Conservation (phyloP, 2,329 filamentous ascomycete genomes). For the Cryphonectria naterciae region DNA sequence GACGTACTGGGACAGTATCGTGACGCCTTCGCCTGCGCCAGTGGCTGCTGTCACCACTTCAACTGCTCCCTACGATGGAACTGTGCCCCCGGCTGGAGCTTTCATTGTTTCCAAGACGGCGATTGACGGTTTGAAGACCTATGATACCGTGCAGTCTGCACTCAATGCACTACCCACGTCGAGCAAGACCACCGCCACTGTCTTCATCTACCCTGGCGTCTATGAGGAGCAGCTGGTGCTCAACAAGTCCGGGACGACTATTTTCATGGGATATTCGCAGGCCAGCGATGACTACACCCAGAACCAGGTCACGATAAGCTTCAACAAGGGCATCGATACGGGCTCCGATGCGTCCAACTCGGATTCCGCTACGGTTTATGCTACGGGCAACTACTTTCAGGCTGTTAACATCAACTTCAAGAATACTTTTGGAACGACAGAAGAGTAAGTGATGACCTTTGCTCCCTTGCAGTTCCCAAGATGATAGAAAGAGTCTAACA, state of each 20-base stretch:
- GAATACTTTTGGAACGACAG: constrained; percentile 42
- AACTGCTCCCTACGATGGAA: constrained; percentile 32
- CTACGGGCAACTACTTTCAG: constrained; percentile 44
- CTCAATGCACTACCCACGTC: constrained; percentile 40
- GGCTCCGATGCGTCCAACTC: constrained; percentile 41
- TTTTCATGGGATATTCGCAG: constrained; percentile 44
- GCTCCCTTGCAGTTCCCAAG: not conserved
- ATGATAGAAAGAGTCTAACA: not conserved
- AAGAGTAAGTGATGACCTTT: constrained; percentile 27
- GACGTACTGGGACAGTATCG: constrained; percentile 34
- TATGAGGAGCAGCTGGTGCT: constrained; percentile 45
- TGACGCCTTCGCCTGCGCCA: constrained; percentile 29
- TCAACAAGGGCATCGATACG: constrained; percentile 41
- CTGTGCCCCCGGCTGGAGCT: constrained; percentile 38
- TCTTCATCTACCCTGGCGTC: constrained; percentile 46
- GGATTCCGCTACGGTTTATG: constrained; percentile 45
- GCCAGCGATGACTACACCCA: constrained; percentile 42
- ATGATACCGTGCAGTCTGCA: constrained; percentile 42
- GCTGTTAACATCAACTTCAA: constrained; percentile 46
- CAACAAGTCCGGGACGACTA: constrained; percentile 43
- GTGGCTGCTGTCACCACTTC: constrained; percentile 31
- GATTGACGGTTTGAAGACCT: constrained; percentile 41
- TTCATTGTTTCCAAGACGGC: constrained; percentile 40
- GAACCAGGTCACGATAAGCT: constrained; percentile 34
- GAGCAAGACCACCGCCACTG: constrained; percentile 41